phyloP scores from a whole-genome alignment of 1,284 basidiomycete species.

The Cutaneotrichosporon sp. region DNA sequence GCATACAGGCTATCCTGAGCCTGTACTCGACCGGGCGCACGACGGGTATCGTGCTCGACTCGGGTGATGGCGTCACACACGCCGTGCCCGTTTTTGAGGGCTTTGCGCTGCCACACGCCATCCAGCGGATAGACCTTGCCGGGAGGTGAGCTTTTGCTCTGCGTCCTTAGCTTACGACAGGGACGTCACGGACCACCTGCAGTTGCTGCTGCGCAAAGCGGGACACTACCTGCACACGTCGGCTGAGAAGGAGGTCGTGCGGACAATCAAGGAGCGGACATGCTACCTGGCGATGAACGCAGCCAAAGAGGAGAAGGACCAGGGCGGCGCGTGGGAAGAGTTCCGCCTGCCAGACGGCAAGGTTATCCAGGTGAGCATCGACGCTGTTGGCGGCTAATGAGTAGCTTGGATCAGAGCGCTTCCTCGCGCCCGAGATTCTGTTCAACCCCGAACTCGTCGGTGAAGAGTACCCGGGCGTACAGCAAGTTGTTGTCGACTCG shows the following conservation, averaged over 20 bases:
- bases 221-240: conserved; percentile 95
- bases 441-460: conserved; percentile 98
- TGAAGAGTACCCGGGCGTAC: conserved; percentile 92
- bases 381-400: conserved; percentile 18
- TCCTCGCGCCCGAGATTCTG: conserved; percentile 93
- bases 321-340: conserved; percentile 68
- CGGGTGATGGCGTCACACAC: conserved; percentile 97
- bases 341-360: conserved; percentile 95
- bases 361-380: conserved; percentile 66
- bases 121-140: conserved; percentile 90
- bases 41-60: conserved; percentile 97
- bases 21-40: conserved; percentile 99
- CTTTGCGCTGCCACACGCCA: conserved; percentile 98
- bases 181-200: conserved; percentile 94
- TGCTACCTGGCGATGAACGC: conserved; percentile 92
- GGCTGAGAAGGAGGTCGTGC: conserved; percentile 93
- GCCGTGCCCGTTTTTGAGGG: conserved; percentile 99
- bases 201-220: conserved; percentile 85
- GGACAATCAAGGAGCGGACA: conserved; percentile 96
- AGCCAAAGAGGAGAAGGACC: conserved; percentile 89
- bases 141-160: conserved; percentile 60
- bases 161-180: conserved; percentile 50
- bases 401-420: conserved; percentile 88
- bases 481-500: conserved; percentile 65
- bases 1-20: conserved; percentile 93